Base-by-base conservation (phyloP, 306 rosid genomes). In the Adenanthera pavonina region DNA sequence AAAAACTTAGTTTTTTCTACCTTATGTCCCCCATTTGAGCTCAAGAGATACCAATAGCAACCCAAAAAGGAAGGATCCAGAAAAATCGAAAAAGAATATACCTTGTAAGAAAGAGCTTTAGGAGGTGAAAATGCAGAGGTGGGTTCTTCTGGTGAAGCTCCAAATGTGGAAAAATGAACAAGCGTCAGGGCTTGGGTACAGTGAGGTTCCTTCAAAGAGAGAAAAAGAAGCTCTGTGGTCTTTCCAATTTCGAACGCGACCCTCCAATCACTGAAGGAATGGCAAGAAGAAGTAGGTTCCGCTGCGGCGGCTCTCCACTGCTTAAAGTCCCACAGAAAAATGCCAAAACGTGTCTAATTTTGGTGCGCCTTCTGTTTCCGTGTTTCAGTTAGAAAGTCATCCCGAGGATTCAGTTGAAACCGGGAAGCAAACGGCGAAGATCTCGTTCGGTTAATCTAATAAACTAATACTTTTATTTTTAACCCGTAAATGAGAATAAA, bases 281-380 rank as follows among this genome's bases (percentile, higher is more conserved):
- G 66, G 9, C 69, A 71, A 40, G 60, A 75, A 36, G 52, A 44
- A 36, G 11, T 52, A 19, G 52, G 52, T 30, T 46, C 70, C 33
- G 74, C 78, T 81, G 82, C 89, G 91, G 86, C 89, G 84, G 79
- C 81, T 69, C 69, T 13, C 44, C 15, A 10, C 61, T 75, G 70
- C 83, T 13, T 7, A 53, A 4, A 56, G 65, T 43, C 33, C 40
- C 70, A 1, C 43, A 2, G 48, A n/a, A 38, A 56, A 59, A 62
- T 66, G 74, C 74, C 78, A 81, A 75, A 73, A 62, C 79, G 81
- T 51, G 38, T 60, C 9, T 33, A 1, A 0, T 11, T 33, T 4
- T 33, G 41, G 68, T 14, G 20, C n/a, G 38, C 33, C 46, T 7
- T 2, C 40, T 35, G 20, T 14, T 34, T 35, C 69, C 0, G n/a